These are phyloP conservation scores for Lobosporangium transversale DNA, from an alignment of 192 early-diverging fungal species.

Conservation along the genomic window DNA sequence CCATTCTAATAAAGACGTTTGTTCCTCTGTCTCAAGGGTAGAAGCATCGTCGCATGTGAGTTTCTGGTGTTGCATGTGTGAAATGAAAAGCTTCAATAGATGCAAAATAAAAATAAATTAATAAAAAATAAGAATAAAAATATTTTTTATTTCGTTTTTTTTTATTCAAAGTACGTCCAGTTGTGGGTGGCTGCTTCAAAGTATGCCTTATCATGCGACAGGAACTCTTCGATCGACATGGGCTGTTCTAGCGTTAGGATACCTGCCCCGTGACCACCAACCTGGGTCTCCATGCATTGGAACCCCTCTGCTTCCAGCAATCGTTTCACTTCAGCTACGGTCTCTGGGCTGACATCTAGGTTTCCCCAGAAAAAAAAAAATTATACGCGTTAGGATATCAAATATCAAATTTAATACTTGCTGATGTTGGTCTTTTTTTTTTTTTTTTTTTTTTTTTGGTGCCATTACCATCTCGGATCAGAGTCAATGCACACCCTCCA, in stretches of 20 bases:
- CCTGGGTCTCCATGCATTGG: conserved; percentile 73
- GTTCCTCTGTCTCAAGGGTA: conserved; percentile 5
- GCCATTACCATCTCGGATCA: conserved; percentile 70
- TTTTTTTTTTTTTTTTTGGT: too few relatives aligned
- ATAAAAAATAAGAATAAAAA: too few relatives aligned
- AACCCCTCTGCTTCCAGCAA: conserved; percentile 71
- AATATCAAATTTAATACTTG: neutral
- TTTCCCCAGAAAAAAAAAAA: neutral
- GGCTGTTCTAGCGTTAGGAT: conserved; percentile 33
- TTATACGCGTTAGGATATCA: neutral
- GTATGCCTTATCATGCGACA: conserved; percentile 25
- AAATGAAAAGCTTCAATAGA: too few relatives aligned
- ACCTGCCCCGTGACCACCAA: conserved; percentile 74
- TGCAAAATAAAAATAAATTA: too few relatives aligned
- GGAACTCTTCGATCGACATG: conserved; percentile 32
- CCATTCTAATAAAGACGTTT: conserved; percentile 8
- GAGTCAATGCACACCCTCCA: conserved; percentile 93
- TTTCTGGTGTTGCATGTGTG: neutral
- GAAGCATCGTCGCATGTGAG: too few relatives aligned
- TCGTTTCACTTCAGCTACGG: conserved; percentile 55
- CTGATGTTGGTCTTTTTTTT: too few relatives aligned
- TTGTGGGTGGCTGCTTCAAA: conserved; percentile 15
- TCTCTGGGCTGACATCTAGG: conserved; percentile 50
- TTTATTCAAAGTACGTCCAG: conserved; percentile 44
- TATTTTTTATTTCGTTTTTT: too few relatives aligned